phyloP scores from a whole-genome alignment of 1,139 yeast genomes.

The Candida sanyaensis region DNA sequence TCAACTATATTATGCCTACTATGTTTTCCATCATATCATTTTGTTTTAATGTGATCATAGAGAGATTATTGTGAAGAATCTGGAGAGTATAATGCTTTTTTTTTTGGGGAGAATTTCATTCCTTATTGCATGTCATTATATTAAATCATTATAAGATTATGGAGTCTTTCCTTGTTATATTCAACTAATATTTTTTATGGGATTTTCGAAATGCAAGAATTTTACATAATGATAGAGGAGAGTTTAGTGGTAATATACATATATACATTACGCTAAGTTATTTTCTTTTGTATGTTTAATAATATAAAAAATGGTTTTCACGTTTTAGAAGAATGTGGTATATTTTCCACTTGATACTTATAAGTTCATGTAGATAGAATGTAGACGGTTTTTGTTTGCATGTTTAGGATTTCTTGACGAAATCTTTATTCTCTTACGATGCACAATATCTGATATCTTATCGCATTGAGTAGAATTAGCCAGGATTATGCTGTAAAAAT shows the following conservation, averaged over 20 bases:
- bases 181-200: neutral
- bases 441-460: no score
- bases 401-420: no score
- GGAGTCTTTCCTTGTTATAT: neutral
- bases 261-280: constrained; percentile 1
- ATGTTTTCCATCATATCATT: constrained; percentile 5
- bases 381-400: no score
- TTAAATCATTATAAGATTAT: no score
- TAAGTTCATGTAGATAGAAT: no score
- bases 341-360: no score
- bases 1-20: neutral
- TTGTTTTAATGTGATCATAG: constrained; percentile 4
- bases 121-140: neutral
- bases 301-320: constrained; percentile 1
- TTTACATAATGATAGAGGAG: constrained; percentile 2
- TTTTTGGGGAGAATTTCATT: constrained; percentile 22
- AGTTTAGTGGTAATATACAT: constrained; percentile 2
- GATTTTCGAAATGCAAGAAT: neutral
- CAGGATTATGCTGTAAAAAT: no score
- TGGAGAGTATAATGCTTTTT: neutral
- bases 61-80: neutral
- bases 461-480: no score
- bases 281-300: constrained; percentile 4
- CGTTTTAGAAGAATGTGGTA: neutral
- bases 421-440: no score